phyloP scores from a whole-genome alignment of 441 rosid species.

The Erodium texanum region DNA sequence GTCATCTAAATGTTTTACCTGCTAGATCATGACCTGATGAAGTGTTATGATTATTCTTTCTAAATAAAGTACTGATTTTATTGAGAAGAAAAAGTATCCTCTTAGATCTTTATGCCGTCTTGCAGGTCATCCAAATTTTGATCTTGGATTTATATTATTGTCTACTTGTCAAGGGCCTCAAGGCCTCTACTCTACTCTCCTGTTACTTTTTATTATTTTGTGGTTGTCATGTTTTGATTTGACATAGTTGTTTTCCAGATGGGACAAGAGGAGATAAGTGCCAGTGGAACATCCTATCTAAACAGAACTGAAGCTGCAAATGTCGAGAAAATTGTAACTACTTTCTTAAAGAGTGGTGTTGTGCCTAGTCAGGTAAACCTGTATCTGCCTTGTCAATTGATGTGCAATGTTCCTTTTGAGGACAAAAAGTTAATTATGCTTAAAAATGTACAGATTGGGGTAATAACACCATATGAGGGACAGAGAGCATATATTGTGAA shows the following conservation, averaged over 20 bases:
- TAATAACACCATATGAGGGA: slow-evolving; percentile 97
- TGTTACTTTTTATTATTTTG: slow-evolving; percentile 9
- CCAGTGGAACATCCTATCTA: slow-evolving; percentile 96
- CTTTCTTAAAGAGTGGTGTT: slow-evolving; percentile 95
- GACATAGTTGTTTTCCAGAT: slow-evolving; percentile 44
- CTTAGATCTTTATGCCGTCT: not conserved
- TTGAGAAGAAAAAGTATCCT: not conserved
- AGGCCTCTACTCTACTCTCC: not conserved
- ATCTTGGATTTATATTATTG: not conserved
- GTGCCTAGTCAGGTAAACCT: slow-evolving; percentile 76
- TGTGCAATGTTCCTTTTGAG: not conserved
- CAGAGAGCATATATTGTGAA: slow-evolving; percentile 97
- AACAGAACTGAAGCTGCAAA: slow-evolving; percentile 99
- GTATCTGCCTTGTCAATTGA: slow-evolving; percentile 8
- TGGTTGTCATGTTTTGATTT: slow-evolving; percentile 15
- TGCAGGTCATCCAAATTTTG: not conserved
- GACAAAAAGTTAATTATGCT: slow-evolving; percentile 4
- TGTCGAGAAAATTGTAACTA: slow-evolving; percentile 97
- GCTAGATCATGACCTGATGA: not conserved
- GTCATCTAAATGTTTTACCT: not conserved
- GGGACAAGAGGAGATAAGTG: slow-evolving; percentile 99
- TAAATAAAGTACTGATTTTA: not conserved
- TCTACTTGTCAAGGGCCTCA: not conserved
- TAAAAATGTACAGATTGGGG: slow-evolving; percentile 63
- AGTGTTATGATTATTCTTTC: not conserved